phyloP scores from a whole-genome alignment of 768 basidiomycete genomes.

The Lyophyllum semitale region DNA sequence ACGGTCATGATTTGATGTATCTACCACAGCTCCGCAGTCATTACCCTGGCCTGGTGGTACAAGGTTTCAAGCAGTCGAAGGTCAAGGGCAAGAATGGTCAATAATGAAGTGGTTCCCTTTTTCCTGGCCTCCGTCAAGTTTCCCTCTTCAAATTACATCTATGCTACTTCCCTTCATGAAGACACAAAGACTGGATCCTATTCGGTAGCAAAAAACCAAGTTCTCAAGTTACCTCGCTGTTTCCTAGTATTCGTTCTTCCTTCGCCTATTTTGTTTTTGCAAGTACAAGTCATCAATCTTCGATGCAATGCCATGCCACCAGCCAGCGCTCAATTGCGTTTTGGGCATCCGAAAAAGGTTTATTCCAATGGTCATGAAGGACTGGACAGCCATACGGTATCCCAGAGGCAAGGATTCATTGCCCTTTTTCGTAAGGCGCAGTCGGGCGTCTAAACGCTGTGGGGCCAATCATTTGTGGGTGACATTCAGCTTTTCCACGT shows the following conservation, averaged over 20 bases:
- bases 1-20: conserved; percentile 16
- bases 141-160: conserved; percentile 26
- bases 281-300: conserved; percentile 40
- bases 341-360: conserved; percentile 14
- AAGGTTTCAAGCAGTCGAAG: conserved; percentile 29
- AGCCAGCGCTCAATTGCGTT: conserved; percentile 20
- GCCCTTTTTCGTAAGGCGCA: not conserved
- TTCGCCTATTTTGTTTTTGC: conserved; percentile 51
- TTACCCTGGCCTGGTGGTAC: conserved; percentile 27
- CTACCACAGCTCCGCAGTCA: conserved; percentile 11
- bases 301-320: conserved; percentile 17
- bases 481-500: conserved; percentile 4
- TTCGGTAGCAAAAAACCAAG: conserved; percentile 61
- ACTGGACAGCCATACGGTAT: conserved; percentile 2
- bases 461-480: conserved; percentile 1
- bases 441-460: conserved; percentile 6
- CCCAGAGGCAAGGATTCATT: not conserved
- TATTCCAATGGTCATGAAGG: conserved; percentile 16
- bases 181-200: conserved; percentile 45
- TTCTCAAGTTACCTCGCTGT: conserved; percentile 65
- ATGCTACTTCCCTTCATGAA: conserved; percentile 50
- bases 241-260: conserved; percentile 53
- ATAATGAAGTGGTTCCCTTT: conserved; percentile 44
- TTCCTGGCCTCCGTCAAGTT: conserved; percentile 46
- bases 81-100: conserved; percentile 43